Evolutionary conservation across 176 grass and related monocot species (phyloP).

Genomic region (Carex pumila): DNA sequence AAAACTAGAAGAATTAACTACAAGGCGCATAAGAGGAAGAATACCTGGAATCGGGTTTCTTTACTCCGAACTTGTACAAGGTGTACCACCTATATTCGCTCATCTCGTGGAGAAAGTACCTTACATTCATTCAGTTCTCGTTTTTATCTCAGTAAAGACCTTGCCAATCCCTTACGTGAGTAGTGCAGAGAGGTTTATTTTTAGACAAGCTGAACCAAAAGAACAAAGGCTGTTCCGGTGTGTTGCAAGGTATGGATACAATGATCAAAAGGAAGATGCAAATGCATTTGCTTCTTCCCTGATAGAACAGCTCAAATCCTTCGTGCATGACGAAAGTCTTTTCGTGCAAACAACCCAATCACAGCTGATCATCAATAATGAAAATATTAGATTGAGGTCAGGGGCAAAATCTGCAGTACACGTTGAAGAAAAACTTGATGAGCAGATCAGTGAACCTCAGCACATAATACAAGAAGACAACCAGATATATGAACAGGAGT

Average conservation of each 20-base stretch:
- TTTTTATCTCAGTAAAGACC: conserved; percentile 71
- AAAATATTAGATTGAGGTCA: conserved; percentile 17
- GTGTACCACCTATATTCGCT: conserved; percentile 61
- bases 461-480: conserved; percentile 33
- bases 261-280: conserved; percentile 45
- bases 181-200: conserved; percentile 48
- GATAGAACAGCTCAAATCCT: conserved; percentile 44
- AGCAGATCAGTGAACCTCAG: conserved; percentile 26
- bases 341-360: conserved; percentile 10
- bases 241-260: conserved; percentile 67
- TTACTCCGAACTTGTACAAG: conserved; percentile 81
- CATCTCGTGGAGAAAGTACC: conserved; percentile 64
- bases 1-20: conserved; percentile 26
- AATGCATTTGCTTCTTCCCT: conserved; percentile 33
- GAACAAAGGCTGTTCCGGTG: conserved; percentile 43
- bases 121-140: conserved; percentile 48
- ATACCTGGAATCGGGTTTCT: conserved; percentile 59
- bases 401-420: neutral
- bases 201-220: conserved; percentile 28
- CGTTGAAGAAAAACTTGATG: conserved; percentile 39
- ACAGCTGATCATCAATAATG: neutral
- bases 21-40: neutral
- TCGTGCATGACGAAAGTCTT: conserved; percentile 43
- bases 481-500: conserved; percentile 40
- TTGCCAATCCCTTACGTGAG: conserved; percentile 51